Evolutionary conservation across 495 filamentous ascomycete species (phyloP), one percentile per base, ranked within the genome.

Genomic region (Neurospora africana): DNA sequence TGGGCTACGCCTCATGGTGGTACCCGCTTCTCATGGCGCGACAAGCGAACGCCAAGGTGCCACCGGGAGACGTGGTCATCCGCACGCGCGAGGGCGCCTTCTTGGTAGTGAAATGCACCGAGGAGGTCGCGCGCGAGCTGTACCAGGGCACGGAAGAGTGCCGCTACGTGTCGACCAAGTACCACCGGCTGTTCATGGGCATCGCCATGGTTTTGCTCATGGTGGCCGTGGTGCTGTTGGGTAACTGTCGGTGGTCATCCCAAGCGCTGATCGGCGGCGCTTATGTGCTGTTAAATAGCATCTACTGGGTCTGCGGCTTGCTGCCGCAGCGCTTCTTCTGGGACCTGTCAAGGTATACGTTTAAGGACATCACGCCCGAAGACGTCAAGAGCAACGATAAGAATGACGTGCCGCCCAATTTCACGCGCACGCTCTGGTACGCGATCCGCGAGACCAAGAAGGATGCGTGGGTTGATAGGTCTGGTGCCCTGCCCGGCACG

Each of bases 111-210:
- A 80, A 84, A 47, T 91, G 90, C 75, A 81, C 82, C 15, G 90
- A 92, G 79, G 84, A 89, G 11, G 84, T 91, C 9, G 86, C 89
- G 10, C 83, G 89, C 27, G 88, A 91, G 78, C 83, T 92, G 2
- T 91, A 91, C 76, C 83, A 80, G 13, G 87, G 87, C 38, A 87
- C 87, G 0, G 87, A 90, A 72, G 79, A 84, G 72, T 76, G 82
- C 23, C 87, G 89, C 70, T 80, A 82, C 39, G 82, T 88, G 9
- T 76, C 77, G 15, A 82, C 82, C 1, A 74, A 70, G 2, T 75
- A 76, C 27, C 84, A 86, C 76, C 81, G 85, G n/a, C 70, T 79
- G 19, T 83, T 89, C 11, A 87, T 90, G 76, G 89, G 82, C 1
- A 40, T 85, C 30, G 88, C 86, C 35, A 90, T 88, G 43, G 82